Conservation (phyloP, 768 basidiomycete species). For the Lyophyllum shimeji region DNA sequence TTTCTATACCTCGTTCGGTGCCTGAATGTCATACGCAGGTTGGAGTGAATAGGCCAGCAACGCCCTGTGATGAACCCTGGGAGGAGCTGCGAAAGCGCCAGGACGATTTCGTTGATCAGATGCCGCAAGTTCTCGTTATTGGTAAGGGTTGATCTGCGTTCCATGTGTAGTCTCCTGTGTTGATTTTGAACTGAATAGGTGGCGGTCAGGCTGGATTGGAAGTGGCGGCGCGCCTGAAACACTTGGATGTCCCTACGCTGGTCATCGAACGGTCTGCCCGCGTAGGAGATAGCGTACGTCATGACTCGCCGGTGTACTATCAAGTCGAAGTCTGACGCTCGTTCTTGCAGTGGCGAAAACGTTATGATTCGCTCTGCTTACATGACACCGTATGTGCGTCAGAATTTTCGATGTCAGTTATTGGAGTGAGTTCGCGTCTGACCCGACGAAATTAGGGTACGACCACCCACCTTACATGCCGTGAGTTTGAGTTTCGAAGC, state of each 20-base stretch:
- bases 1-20: neutral
- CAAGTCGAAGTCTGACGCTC: neutral
- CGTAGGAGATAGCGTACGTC: conserved; percentile 44
- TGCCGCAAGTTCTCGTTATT: conserved; percentile 57
- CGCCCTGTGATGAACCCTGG: conserved; percentile 31
- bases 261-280: conserved; percentile 58
- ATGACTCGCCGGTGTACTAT: neutral
- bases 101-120: conserved; percentile 41
- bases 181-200: neutral
- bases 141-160: conserved; percentile 25
- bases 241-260: conserved; percentile 52
- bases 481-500: conserved; percentile 26
- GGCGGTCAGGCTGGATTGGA: conserved; percentile 58
- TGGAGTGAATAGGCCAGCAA: conserved; percentile 8
- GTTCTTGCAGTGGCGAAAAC: conserved; percentile 43
- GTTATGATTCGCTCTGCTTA: conserved; percentile 58
- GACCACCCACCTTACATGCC: conserved; percentile 57
- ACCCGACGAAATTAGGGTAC: conserved; percentile 32
- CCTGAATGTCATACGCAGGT: conserved; percentile 5
- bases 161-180: neutral
- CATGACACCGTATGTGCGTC: conserved; percentile 49
- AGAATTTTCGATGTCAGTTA: neutral
- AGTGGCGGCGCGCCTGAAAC: conserved; percentile 64
- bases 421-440: neutral
- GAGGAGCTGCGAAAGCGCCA: conserved; percentile 38